Evolutionary conservation across 148 eudicot species (phyloP), one percentile per base, ranked within the genome.

Genomic region (Chenopodium formosanum): DNA sequence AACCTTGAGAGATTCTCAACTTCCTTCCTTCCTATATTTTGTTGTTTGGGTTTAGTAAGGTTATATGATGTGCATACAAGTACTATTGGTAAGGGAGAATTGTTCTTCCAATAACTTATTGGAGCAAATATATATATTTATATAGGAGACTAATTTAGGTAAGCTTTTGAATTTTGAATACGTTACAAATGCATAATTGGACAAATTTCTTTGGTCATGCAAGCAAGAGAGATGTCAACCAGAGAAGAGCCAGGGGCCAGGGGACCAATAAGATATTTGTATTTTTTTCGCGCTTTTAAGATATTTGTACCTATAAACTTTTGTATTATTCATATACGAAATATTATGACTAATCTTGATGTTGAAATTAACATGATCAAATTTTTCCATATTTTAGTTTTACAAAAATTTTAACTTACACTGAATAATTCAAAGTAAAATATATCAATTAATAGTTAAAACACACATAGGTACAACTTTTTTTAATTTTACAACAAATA

Each of bases 131-230:
- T 69, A 32, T 69, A 69, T 69, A 29, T 68, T 16, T 68, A 68
- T 32, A 69, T 32, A 69, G 40, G 69, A 65, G 69, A 65, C 69
- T 62, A 50, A n/a, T 29, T n/a, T 69, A 22, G 72, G 19, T 69
- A 12, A 14, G 73, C 69, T n/a, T 70, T 70, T 70, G 23, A 37
- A 70, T 9, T 70, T 70, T 37, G 3, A 5, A 40, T 37, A 40
- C 7, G 1, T 40, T 40, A 40, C 44, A 40, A 6, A 6, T 40
- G 44, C 44, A 40, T 40, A 40, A 7, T 40, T 40, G 44, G 44
- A 40, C 44, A 40, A 40, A 40, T 40, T 40, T 40, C 44, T 6
- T 40, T 40, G 44, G 44, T 40, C 44, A 64, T n/a, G 9, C 25
- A 0, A 23, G 23, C 22, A 9, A 62, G 16, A 50, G 52, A 48